Evolutionary conservation across 2,329 filamentous ascomycete genomes (phyloP), one percentile per base, ranked within the genome.

Genomic region (Berkeleyomyces rouxiae): DNA sequence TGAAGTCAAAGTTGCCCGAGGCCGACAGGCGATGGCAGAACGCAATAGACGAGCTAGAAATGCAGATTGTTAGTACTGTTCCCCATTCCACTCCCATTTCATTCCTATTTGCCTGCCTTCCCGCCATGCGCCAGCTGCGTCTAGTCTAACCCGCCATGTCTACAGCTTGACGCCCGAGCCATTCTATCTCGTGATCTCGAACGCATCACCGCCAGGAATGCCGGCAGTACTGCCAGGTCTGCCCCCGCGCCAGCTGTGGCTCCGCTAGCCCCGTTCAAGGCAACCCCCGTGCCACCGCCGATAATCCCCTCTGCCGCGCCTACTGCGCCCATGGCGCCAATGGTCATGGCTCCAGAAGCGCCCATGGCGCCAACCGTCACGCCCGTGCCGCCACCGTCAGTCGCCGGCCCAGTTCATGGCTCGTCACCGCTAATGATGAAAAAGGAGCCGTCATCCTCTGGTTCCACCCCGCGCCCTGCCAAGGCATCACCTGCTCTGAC

Each of bases 21-120:
- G 74, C 74, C n/a, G 74, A 79, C 62, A 71, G 71, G 44, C 69
- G 70, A 5, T 82, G 80, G 68, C 80, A 84, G 64, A 71, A 71
- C 62, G 78, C 79, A 6, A 71, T 85, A 2, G 79, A 83, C 65
- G 78, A 81, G 5, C 68, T 84, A 4, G 82, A 84, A 68, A 71
- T 70, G 64, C 79, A 83, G 36, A 81, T 84, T 68, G 81, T 83
- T 72, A 70, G 77, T 62, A 37, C 36, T 36, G 13, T 9, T 36
- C 49, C n/a, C n/a, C 31, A 36, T 23, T 33, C 9, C 23, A 55
- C 31, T 4, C 44, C 9, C 31, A 44, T 13, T 36, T 16, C 7
- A 13, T 3, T 43, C 23, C 9, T n/a, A 4, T 59, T 36, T 43
- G 3, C 33, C 43, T 13, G 42, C 1, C 3, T 46, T 31, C 11